phyloP scores from a whole-genome alignment of 805 yeast species.

The Tetrapisispora fleetii region DNA sequence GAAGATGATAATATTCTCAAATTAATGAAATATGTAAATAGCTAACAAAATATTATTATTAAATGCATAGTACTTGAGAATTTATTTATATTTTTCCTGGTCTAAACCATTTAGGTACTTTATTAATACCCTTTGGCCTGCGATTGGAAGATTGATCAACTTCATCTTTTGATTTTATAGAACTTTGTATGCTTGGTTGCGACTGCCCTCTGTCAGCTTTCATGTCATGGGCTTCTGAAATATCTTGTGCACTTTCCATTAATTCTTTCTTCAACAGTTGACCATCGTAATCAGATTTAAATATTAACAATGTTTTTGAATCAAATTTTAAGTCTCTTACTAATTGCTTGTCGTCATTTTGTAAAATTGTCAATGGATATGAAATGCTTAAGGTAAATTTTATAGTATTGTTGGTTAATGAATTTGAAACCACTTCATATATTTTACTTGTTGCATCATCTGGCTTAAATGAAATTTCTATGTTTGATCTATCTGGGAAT shows the following conservation, averaged over 20 bases:
- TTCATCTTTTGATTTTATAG: neutral
- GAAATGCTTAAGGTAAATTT: slow-evolving; percentile 36
- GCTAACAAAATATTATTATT: neutral
- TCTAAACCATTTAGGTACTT: slow-evolving; percentile 34
- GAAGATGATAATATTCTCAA: neutral
- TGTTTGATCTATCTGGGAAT: slow-evolving; percentile 46
- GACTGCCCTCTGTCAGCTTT: neutral
- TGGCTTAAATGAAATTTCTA: slow-evolving; percentile 43
- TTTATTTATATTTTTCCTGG: slow-evolving; percentile 22
- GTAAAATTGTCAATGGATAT: slow-evolving; percentile 37
- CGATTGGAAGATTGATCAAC: neutral
- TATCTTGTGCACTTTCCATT: slow-evolving; percentile 26
- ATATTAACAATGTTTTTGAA: slow-evolving; percentile 36
- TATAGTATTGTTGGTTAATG: slow-evolving; percentile 22
- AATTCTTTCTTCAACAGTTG: slow-evolving; percentile 25
- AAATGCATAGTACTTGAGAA: neutral
- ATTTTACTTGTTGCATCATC: slow-evolving; percentile 31
- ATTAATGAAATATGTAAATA: slow-evolving; percentile 1
- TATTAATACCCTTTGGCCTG: slow-evolving; percentile 8
- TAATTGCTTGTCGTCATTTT: slow-evolving; percentile 24
- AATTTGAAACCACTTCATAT: slow-evolving; percentile 23
- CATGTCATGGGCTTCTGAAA: slow-evolving; percentile 25
- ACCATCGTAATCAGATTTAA: slow-evolving; percentile 21
- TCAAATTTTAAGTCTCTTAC: slow-evolving; percentile 36
- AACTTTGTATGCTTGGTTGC: neutral